phyloP scores from a whole-genome alignment of 2,329 filamentous ascomycete genomes.

The Trichoderma polysporum region DNA sequence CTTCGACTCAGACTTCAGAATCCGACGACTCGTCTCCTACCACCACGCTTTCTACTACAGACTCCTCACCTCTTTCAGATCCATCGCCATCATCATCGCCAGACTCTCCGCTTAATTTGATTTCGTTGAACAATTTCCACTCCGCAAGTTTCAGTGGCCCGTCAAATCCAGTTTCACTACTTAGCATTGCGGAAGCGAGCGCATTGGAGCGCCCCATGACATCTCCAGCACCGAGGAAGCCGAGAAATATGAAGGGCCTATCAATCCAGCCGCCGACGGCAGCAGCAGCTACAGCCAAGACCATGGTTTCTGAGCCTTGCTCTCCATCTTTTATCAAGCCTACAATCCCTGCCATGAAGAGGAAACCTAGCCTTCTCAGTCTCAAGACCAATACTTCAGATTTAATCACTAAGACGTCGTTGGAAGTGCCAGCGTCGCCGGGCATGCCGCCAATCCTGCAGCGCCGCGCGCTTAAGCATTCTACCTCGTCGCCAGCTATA shows the following conservation, averaged over 20 bases:
- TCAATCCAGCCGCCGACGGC: conserved; percentile 68
- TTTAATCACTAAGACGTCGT: conserved; percentile 46
- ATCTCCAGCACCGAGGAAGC: conserved; percentile 67
- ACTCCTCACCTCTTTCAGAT: conserved; percentile 86
- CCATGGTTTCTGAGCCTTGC: conserved; percentile 62
- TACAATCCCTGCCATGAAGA: conserved; percentile 66
- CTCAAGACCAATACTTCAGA: conserved; percentile 69
- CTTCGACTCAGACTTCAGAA: conserved; percentile 74
- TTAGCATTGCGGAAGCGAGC: conserved; percentile 44
- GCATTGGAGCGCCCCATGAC: conserved; percentile 60
- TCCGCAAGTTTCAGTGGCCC: conserved; percentile 56
- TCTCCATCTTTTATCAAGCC: conserved; percentile 81
- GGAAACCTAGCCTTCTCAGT: conserved; percentile 76
- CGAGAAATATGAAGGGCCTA: conserved; percentile 81
- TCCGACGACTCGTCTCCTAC: conserved; percentile 95
- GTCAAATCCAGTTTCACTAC: conserved; percentile 39
- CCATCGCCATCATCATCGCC: conserved; percentile 89
- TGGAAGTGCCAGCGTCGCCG: conserved; percentile 58
- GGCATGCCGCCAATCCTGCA: conserved; percentile 59
- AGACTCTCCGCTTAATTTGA: conserved; percentile 77
- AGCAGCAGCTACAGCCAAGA: conserved; percentile 46
- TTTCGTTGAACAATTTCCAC: conserved; percentile 68
- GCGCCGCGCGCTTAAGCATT: conserved; percentile 64
- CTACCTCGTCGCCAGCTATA: conserved; percentile 67
- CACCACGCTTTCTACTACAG: conserved; percentile 87